Base-by-base conservation (phyloP, 768 basidiomycete species). In the Leucocoprinus sp. region DNA sequence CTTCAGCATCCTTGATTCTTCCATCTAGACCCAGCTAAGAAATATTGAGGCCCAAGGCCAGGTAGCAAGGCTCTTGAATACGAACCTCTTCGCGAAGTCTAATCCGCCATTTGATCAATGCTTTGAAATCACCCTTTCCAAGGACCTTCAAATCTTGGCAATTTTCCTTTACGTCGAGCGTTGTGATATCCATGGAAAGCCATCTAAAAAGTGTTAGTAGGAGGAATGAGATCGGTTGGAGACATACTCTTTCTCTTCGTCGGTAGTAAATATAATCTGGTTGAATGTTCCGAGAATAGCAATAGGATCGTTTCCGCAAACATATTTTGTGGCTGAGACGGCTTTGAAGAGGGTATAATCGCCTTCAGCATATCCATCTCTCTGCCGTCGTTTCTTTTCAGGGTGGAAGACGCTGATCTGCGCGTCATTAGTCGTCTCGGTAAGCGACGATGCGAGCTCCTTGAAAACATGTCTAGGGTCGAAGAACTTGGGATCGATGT, bases 381-480 rank as follows among this genome's bases (percentile, higher is more conserved):
- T 80, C 51, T 87, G 78, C 46, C 96, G 74, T 33, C 93, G 76
- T 63, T 93, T 96, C 70, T 96, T 98, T 64, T 95, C 93, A 1
- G 96, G 96, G 53, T 93, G 90, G 59, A 99, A 98, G 42, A 98
- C 92, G 57, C 92, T 97, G 2, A 85, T 80, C 58, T 86, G 79
- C 2, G 74, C 78, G 50, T 91, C 85, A 54, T 80, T 78, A 1
- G 77, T 72, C 4, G 72, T 67, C 1, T 78, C 75, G 45, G 77
- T 76, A 4, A 69, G 60, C 15, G 73, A 55, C 2, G 60, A 67
- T 12, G 79, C 68, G 17, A 89, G 69, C 41, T 97, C 95, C 62
- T 96, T 93, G 76, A 99, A 99, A 52, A 99, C 96, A 58, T 97
- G 91, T 60, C 82, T 90, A 2, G 95, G 90, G 61, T 97, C 93